Conservation (phyloP, 257 asterid species). For the Cynanchum wilfordii region DNA sequence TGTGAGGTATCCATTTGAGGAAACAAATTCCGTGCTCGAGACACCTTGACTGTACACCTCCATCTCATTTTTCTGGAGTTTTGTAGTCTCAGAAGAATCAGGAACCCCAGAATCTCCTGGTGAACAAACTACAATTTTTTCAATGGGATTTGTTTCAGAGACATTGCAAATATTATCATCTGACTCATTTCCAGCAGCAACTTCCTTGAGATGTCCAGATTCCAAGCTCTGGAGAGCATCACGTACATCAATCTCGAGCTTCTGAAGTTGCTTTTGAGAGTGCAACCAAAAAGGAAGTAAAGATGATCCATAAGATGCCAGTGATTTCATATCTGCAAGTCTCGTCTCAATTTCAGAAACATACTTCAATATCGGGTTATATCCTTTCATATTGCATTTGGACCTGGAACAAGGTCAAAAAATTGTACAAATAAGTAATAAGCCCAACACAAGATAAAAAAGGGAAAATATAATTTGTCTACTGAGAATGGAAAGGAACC, state of each 20-base stretch:
- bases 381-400: slow-evolving; percentile 31
- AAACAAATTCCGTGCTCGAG: slow-evolving; percentile 19
- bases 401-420: slow-evolving; percentile 36
- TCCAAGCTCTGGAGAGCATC: slow-evolving; percentile 22
- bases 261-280: slow-evolving; percentile 53
- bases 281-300: slow-evolving; percentile 83
- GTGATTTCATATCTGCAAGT: slow-evolving; percentile 65
- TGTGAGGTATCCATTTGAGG: slow-evolving; percentile 13
- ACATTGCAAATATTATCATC: slow-evolving; percentile 27
- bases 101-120: slow-evolving; percentile 24
- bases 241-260: slow-evolving; percentile 49
- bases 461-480: neutral
- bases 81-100: slow-evolving; percentile 16
- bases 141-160: slow-evolving; percentile 26
- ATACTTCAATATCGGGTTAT: slow-evolving; percentile 38
- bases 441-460: slow-evolving; percentile 7
- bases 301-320: slow-evolving; percentile 57
- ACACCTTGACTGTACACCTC: slow-evolving; percentile 31
- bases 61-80: slow-evolving; percentile 17
- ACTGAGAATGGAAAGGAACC: neutral
- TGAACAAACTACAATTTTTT: slow-evolving; percentile 24
- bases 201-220: slow-evolving; percentile 30
- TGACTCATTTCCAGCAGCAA: slow-evolving; percentile 30
- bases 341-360: slow-evolving; percentile 64
- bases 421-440: slow-evolving; percentile 12